Evolutionary conservation across 208 protist genomes (phyloP), one percentile per base, ranked within the genome.

Genomic region (Acanthamoeba culbertsoni): DNA sequence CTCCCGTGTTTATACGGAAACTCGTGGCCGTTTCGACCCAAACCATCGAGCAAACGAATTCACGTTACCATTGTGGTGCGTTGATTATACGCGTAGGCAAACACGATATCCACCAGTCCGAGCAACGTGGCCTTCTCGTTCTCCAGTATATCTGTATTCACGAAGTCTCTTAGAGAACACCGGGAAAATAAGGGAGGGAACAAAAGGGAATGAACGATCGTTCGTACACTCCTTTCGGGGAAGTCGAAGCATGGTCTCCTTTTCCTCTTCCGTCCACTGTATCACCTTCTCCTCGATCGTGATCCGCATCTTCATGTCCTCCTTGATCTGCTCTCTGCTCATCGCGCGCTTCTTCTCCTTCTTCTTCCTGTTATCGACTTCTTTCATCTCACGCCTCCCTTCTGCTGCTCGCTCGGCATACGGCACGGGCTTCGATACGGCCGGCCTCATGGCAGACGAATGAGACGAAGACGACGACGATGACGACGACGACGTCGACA

Each of bases 61-160:
- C 53, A 59, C 23, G 16, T n/a, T 77, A 77, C 68, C 51, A 86
- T 63, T 7, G 84, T 91, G 48, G 40, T 91, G 14, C 84, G 10
- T 26, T 63, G 33, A 37, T 91, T 71, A 55, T 91, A 91, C 35
- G 84, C 84, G 26, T 91, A 91, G n/a, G 84, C 84, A 26, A 91
- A 71, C 18, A 91, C 55, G 20, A 91, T 5, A 55, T 91, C 84
- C 2, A 91, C 23, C 26, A 91, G 84, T 7, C 84, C 84, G 40
- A 91, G 53, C 37, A 71, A 48, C 0, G 40, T 42, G 26, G 48
- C 40, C 57, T 91, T 91, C 84, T 91, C 57, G 40, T 91, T 45
- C 37, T 63, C 57, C 12, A 91, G 46, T 10, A 86, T 18, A 33
- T 62, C 77, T 86, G 51, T 42, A 55, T 18, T 10, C 23, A 7